These are phyloP conservation scores for Aspergillus ostianus DNA, from an alignment of 495 filamentous ascomycete species.

Conservation along the genomic window DNA sequence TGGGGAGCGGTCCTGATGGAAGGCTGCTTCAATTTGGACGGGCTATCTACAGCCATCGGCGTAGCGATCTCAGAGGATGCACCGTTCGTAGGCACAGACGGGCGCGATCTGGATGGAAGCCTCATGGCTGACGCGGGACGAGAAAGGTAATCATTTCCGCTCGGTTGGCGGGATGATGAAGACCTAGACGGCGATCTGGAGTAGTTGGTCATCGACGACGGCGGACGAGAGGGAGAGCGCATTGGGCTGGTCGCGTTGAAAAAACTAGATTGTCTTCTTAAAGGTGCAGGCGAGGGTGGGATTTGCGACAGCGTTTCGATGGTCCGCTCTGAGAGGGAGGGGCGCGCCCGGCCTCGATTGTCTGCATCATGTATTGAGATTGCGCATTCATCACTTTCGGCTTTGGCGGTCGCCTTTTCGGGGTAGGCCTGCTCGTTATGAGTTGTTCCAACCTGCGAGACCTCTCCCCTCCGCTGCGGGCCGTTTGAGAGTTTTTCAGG, in stretches of 20 bases:
- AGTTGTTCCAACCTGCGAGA: slow-evolving; percentile 17
- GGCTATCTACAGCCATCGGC: slow-evolving; percentile 21
- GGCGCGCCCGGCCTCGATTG: slow-evolving; percentile 34
- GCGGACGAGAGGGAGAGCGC: slow-evolving; percentile 53
- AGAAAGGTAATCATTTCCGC: slow-evolving; percentile 25
- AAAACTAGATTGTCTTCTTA: slow-evolving; percentile 55
- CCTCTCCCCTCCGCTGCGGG: slow-evolving; percentile 16
- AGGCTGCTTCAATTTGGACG: slow-evolving; percentile 28
- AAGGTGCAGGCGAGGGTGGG: slow-evolving; percentile 61
- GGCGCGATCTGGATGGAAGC: slow-evolving; percentile 33
- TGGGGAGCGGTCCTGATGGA: slow-evolving; percentile 31
- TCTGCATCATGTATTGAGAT: slow-evolving; percentile 20
- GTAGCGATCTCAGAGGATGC: slow-evolving; percentile 16
- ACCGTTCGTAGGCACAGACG: slow-evolving; percentile 17
- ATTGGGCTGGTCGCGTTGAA: slow-evolving; percentile 57
- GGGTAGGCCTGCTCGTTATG: slow-evolving; percentile 20
- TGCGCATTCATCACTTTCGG: slow-evolving; percentile 9
- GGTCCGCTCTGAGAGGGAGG: slow-evolving; percentile 67
- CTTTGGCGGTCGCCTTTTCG: not conserved
- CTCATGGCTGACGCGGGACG: slow-evolving; percentile 31
- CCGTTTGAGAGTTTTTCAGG: slow-evolving; percentile 23
- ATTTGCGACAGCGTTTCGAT: slow-evolving; percentile 65
- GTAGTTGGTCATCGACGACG: slow-evolving; percentile 51
- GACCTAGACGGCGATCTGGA: slow-evolving; percentile 51
- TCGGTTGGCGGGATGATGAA: slow-evolving; percentile 32